Base-by-base conservation (phyloP, 2,329 filamentous ascomycete species). In the Capronia epimyces region DNA sequence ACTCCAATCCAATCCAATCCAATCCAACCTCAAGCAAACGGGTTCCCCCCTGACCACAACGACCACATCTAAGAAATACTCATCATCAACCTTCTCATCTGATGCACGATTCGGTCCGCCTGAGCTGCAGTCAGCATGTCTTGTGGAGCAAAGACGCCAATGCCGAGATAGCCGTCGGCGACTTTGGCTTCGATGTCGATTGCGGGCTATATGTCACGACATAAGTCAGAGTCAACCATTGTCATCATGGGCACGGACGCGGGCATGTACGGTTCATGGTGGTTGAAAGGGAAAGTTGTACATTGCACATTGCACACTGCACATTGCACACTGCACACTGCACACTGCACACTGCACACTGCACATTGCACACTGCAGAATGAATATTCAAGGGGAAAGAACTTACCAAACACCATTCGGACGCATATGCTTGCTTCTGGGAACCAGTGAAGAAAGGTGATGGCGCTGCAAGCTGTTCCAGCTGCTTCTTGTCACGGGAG, bases 131-230 rank as follows among this genome's bases (percentile, higher is more conserved):
- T 61, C 34, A 78, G 27, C 68, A 76, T 70, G 5, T 66, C 66
- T 32, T 64, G 64, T 3, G 72, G 70, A 16, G 68, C 73, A 63
- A 81, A 81, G 6, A 80, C 60, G 12, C 78, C 78, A 36, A 81
- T 66, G 57, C 77, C 73, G 50, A 82, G 62, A 31, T 51, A 24
- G 4, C 59, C 63, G n/a, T 73, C 72, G 29, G 72, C 63, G 15
- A 80, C 63, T 7, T 75, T 76, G 7, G 74, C 72, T 65, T 82
- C 79, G 10, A 82, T 61, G 61, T 82, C 79, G 22, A 82, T 59
- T 8, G 76, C 70, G 56, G 76, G 69, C 75, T 80, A 58, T 40
- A 47, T 13, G 13, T 13, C 8, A 29, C 27, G 27, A 29, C 27
- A 29, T 8, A 7, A 29, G 27, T 29, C 27, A 29, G 27, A 7